phyloP scores from a whole-genome alignment of 495 filamentous ascomycete genomes.

The Penicillium paxilli region DNA sequence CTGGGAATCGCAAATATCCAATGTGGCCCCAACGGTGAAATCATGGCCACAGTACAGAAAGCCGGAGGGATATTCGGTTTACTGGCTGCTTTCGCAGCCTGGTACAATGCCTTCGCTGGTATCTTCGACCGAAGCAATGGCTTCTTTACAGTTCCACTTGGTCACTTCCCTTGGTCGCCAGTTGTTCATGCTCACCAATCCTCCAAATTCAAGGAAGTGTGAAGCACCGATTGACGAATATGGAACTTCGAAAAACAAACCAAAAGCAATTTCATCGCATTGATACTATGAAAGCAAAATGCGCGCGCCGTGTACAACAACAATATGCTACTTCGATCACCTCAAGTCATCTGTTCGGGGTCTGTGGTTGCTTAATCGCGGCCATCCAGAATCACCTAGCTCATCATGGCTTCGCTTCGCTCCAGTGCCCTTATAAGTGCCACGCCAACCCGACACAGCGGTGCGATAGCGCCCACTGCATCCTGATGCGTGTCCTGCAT shows the following conservation, averaged over 20 bases:
- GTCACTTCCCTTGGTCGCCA: slow-evolving; percentile 80
- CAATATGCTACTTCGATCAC: neutral
- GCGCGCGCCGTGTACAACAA: no score
- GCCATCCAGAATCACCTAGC: no score
- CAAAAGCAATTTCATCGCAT: neutral
- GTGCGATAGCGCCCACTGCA: no score
- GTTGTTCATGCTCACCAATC: slow-evolving; percentile 10
- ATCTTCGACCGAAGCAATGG: slow-evolving; percentile 70
- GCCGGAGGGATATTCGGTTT: slow-evolving; percentile 78
- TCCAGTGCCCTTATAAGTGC: no score
- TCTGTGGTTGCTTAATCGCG: no score
- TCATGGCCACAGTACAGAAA: slow-evolving; percentile 53
- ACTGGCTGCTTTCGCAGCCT: slow-evolving; percentile 77
- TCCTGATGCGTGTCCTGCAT: no score
- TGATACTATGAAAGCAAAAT: no score
- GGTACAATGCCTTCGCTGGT: slow-evolving; percentile 90
- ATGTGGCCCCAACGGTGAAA: slow-evolving; percentile 30
- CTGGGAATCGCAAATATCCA: slow-evolving; percentile 68
- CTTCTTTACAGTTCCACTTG: slow-evolving; percentile 83
- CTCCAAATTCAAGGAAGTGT: slow-evolving; percentile 17
- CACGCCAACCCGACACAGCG: no score
- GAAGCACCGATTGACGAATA: neutral
- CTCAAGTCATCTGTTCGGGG: no score
- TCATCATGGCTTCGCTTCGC: no score
- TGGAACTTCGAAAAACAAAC: neutral